phyloP scores from a whole-genome alignment of 345 rosid genomes.

The Aquilaria malaccensis region DNA sequence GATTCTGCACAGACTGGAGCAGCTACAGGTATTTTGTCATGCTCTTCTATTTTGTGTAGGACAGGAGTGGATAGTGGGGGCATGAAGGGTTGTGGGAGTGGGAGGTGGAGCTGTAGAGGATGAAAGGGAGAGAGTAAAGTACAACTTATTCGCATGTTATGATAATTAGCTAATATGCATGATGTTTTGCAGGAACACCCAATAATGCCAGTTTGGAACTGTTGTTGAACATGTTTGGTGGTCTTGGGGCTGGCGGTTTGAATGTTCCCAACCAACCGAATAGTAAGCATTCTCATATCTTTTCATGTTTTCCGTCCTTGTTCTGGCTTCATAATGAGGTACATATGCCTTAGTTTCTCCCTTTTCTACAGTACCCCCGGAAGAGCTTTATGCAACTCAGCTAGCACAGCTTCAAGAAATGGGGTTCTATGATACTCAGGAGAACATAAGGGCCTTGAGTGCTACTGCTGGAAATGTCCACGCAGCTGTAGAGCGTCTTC shows the following conservation, averaged over 20 bases:
- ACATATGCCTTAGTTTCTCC: not conserved
- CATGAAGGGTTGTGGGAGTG: not conserved
- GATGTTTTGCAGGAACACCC: slow-evolving; percentile 23
- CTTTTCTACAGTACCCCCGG: slow-evolving; percentile 62
- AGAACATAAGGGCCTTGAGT: slow-evolving; percentile 73
- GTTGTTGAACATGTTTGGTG: slow-evolving; percentile 90
- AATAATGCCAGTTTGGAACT: slow-evolving; percentile 49
- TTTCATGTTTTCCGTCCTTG: not conserved
- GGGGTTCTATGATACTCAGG: slow-evolving; percentile 83
- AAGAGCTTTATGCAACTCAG: slow-evolving; percentile 83
- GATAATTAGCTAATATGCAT: no score
- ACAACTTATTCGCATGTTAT: slow-evolving; percentile 5
- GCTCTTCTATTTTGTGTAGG: not conserved
- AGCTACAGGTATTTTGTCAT: slow-evolving; percentile 32
- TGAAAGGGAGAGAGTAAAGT: no score
- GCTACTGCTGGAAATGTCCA: slow-evolving; percentile 82
- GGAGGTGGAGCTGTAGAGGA: no score
- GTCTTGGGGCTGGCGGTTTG: slow-evolving; percentile 71
- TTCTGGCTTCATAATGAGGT: no score
- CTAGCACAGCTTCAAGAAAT: slow-evolving; percentile 82
- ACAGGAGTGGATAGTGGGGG: not conserved
- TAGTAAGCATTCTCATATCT: slow-evolving; percentile 35
- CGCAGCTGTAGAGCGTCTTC: slow-evolving; percentile 86
- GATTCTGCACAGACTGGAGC: slow-evolving; percentile 46
- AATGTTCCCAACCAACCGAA: slow-evolving; percentile 49